These are phyloP conservation scores for Coemansia sp. DNA, from an alignment of 192 early-diverging fungal species.

Conservation along the genomic window DNA sequence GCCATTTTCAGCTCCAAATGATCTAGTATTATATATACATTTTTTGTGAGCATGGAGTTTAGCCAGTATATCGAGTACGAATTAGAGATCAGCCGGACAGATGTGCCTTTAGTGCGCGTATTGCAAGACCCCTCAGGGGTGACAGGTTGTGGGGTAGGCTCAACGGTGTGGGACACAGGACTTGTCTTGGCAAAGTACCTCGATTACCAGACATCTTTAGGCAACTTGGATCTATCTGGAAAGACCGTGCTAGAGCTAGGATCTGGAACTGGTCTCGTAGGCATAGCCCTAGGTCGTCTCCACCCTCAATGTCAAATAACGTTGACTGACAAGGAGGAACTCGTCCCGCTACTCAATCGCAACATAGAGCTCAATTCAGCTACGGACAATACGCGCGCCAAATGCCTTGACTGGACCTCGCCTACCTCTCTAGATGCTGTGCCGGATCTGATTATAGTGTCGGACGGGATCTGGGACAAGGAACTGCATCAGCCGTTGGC, in stretches of 20 bases:
- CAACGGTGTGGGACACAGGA: slow-evolving; percentile 44
- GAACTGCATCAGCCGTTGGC: slow-evolving; percentile 39
- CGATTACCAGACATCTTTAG: slow-evolving; percentile 17
- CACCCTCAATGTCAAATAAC: slow-evolving; percentile 27
- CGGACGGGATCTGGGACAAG: slow-evolving; percentile 38
- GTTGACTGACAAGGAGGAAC: slow-evolving; percentile 35
- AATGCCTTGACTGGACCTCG: slow-evolving; percentile 20
- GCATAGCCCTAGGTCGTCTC: slow-evolving; percentile 26
- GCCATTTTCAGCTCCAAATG: background rate
- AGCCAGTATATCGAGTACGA: slow-evolving; percentile 25
- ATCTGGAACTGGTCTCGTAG: slow-evolving; percentile 41
- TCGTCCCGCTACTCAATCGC: slow-evolving; percentile 30
- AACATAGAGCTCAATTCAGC: slow-evolving; percentile 31
- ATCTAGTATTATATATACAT: background rate
- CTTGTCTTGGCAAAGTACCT: slow-evolving; percentile 45
- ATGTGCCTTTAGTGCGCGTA: slow-evolving; percentile 20
- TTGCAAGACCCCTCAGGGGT: slow-evolving; percentile 36
- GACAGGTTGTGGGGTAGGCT: slow-evolving; percentile 28
- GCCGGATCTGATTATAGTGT: slow-evolving; percentile 40
- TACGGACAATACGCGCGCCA: slow-evolving; percentile 8
- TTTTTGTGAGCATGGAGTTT: slow-evolving; percentile 10
- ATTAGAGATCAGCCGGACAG: slow-evolving; percentile 22
- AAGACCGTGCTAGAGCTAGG: slow-evolving; percentile 46
- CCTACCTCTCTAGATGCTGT: background rate
- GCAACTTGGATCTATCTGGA: slow-evolving; percentile 20